phyloP scores from a whole-genome alignment of 306 rosid genomes.

The Ochetophila trinervis region DNA sequence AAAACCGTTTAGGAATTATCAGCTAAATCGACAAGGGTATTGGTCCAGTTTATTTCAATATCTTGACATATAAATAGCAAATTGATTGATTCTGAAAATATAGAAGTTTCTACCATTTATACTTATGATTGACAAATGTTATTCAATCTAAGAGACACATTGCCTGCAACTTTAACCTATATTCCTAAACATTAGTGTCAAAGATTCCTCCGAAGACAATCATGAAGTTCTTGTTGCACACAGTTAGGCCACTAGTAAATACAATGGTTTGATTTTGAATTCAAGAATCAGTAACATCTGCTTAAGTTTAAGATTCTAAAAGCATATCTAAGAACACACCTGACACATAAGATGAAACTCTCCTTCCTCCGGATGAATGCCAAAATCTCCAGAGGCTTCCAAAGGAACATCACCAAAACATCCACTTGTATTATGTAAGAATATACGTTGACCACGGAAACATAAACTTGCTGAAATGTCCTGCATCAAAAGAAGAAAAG shows the following conservation, averaged over 20 bases:
- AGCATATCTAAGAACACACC: constrained; percentile 40
- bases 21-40: not conserved
- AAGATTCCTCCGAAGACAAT: not conserved
- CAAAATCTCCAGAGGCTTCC: constrained; percentile 96
- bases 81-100: no score
- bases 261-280: no score
- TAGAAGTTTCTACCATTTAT: not conserved
- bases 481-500: constrained; percentile 44
- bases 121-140: not conserved
- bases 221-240: not conserved
- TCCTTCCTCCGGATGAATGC: constrained; percentile 94
- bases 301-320: not conserved
- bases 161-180: not conserved
- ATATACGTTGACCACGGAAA: constrained; percentile 91
- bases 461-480: constrained; percentile 67
- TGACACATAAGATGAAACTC: constrained; percentile 93
- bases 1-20: not conserved
- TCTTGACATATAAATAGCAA: no score
- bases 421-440: constrained; percentile 85
- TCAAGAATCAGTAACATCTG: not conserved
- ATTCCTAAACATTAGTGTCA: not conserved
- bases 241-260: no score
- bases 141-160: not conserved
- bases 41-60: no score
- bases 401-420: constrained; percentile 88